A percentile compares a stretch with the other conserved stretches of the same genome.
Evolutionary conservation across 2,329 filamentous ascomycete genomes (phyloP).

Genomic region (Dendrostoma leiphaemia): DNA sequence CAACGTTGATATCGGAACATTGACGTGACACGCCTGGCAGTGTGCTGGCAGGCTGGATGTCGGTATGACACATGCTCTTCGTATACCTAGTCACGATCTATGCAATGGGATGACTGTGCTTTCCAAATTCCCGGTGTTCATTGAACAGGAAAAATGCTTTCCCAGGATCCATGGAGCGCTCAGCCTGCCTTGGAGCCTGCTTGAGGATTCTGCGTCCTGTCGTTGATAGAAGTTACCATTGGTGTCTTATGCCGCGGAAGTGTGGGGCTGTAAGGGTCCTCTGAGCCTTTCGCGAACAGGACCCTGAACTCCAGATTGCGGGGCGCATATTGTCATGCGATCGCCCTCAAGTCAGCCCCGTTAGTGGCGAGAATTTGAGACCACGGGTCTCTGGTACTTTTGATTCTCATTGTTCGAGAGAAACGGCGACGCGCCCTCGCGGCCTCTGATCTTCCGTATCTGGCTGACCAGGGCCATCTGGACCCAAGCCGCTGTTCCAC

Average conservation of each 20-base stretch:
- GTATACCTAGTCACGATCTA: no score
- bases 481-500: neutral
- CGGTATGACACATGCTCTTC: no score
- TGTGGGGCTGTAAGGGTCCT: neutral
- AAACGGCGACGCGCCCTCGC: neutral
- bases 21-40: no score
- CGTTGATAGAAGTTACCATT: no score
- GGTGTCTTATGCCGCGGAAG: neutral
- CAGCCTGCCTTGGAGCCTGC: no score
- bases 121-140: no score
- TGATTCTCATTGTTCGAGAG: neutral
- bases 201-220: no score
- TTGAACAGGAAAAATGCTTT: no score
- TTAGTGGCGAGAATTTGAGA: neutral
- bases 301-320: neutral
- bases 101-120: no score
- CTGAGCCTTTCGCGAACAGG: neutral
- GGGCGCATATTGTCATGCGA: neutral
- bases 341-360: neutral
- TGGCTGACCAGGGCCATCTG: neutral
- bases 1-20: no score
- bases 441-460: neutral
- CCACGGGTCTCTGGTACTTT: neutral
- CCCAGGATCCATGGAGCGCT: no score
- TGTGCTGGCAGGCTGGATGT: no score